phyloP scores from a whole-genome alignment of 2,329 filamentous ascomycete genomes.

The Amauroascus verrucosus region DNA sequence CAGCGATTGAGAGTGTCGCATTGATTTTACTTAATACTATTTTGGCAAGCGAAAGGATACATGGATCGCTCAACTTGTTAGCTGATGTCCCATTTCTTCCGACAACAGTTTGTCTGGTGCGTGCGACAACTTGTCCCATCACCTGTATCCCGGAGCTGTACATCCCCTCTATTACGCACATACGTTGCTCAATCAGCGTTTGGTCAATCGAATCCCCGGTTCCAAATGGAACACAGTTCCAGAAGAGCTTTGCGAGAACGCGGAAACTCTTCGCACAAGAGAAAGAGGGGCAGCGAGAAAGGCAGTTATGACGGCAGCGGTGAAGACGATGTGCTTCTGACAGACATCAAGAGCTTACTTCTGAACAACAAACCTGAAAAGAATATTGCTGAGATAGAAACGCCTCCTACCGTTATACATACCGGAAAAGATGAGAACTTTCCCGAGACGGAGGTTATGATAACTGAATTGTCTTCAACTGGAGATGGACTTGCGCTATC shows the following conservation, averaged over 20 bases:
- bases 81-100: constrained; percentile 5
- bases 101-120: not conserved
- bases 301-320: not conserved
- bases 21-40: not conserved
- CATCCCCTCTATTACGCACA: not conserved
- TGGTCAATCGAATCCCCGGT: not conserved
- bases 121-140: not conserved
- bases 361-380: constrained; percentile 23
- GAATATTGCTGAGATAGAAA: constrained; percentile 21
- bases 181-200: not conserved
- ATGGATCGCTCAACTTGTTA: not conserved
- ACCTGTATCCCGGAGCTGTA: not conserved
- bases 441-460: constrained; percentile 70
- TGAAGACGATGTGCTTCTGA: constrained; percentile 54
- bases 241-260: not conserved
- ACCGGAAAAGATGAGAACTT: constrained; percentile 51
- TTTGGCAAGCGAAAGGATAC: not conserved
- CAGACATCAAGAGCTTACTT: constrained; percentile 47
- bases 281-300: constrained; percentile 11
- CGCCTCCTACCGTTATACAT: constrained; percentile 18
- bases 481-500: constrained; percentile 77
- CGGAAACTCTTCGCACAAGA: constrained; percentile 9
- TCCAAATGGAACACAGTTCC: not conserved
- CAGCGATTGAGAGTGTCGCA: no score
- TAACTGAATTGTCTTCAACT: constrained; percentile 74